Conservation (phyloP, 192 early-diverging fungal species). For the Allomyces macrogynus region DNA sequence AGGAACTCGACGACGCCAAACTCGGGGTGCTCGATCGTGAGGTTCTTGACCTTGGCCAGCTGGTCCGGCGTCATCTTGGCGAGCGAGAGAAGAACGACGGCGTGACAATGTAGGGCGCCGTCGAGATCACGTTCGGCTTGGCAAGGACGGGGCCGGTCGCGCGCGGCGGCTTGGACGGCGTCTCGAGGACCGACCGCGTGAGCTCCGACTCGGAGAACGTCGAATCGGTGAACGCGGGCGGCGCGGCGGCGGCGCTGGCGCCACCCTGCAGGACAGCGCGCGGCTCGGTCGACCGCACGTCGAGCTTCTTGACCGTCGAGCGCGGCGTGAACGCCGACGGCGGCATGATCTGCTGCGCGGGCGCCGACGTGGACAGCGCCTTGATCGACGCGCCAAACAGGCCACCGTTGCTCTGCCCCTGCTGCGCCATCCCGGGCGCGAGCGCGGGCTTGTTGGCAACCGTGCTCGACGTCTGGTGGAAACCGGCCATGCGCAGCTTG, state of each 20-base stretch:
- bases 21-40: constrained; percentile 43
- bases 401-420: neutral
- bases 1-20: constrained; percentile 60
- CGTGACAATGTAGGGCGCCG: constrained; percentile 41
- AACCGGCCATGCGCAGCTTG: neutral
- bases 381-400: neutral
- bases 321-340: constrained; percentile 42
- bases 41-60: constrained; percentile 46
- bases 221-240: neutral
- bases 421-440: neutral
- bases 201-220: constrained; percentile 1
- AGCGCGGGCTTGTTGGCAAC: neutral
- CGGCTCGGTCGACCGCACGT: constrained; percentile 11
- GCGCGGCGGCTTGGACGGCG: neutral
- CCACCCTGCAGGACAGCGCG: constrained; percentile 15
- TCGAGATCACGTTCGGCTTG: neutral
- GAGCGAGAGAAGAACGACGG: constrained; percentile 56
- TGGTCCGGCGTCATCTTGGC: constrained; percentile 41
- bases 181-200: constrained; percentile 2
- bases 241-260: neutral
- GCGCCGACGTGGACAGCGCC: neutral
- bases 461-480: neutral
- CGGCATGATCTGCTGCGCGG: constrained; percentile 5
- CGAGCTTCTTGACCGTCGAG: constrained; percentile 48
- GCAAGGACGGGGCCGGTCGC: neutral